Evolutionary conservation across 2,329 filamentous ascomycete genomes (phyloP), one percentile per base, ranked within the genome.

Genomic region (Alternaria ethzedia): DNA sequence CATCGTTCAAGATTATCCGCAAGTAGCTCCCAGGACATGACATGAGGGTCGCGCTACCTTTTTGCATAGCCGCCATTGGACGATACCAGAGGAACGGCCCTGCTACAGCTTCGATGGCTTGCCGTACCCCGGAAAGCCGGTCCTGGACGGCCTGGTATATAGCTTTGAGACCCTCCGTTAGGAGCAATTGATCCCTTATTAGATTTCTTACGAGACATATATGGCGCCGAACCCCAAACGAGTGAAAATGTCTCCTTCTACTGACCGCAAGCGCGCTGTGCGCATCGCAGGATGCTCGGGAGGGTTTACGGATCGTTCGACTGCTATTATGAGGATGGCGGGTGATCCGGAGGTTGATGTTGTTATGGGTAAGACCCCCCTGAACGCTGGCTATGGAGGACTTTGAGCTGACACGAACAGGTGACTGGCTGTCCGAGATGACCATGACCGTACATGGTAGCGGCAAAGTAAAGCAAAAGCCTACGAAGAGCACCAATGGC

Each of bases 301-400:
- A 59, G 78, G 80, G 12, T 81, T 79, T 36, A 79, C 78, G 21
- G 80, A 82, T 57, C 75, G 80, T 7, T 75, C 78, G 6, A 69
- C 74, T 66, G 79, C 79, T 25, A 79, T 82, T 61, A 68, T 59
- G 10, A 64, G 72, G 10, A 73, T 75, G 72, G 71, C 73, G 26
- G 65, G 70, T 36, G 72, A 75, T 50, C 70, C 71, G 15, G 70
- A 75, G 12, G 69, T 75, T 10, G 71, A 74, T 47, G 66, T 71
- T 23, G 67, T 75, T 3, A 71, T 74, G 61, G 73, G 74, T 70
- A 64, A 41, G 49, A n/a, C 12, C 1, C 13, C 6, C 13, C 20
- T 32, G 17, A 20, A n/a, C 5, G 6, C 23, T 25, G 4, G 6
- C n/a, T 36, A 21, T 10, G 5, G 12, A 15, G 26, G 12, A 47